A percentile compares a stretch with the other conserved stretches of the same genome.
Conservation (phyloP, 768 basidiomycete species). For the Crucibulum laeve region DNA sequence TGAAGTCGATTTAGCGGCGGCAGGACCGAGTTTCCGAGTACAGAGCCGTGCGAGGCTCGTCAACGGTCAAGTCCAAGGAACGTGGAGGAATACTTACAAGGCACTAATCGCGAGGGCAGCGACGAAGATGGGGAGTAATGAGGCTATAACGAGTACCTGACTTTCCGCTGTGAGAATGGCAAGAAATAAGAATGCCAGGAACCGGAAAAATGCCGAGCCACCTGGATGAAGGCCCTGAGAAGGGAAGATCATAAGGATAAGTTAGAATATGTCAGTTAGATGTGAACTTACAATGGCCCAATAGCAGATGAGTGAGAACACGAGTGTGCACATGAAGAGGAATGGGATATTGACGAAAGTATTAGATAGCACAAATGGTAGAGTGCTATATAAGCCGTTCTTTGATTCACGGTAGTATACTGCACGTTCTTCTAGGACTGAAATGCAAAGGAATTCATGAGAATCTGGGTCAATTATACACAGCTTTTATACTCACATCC, state of each 20-base stretch:
- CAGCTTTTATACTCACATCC: constrained; percentile 26
- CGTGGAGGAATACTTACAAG: constrained; percentile 26
- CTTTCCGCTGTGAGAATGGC: constrained; percentile 50
- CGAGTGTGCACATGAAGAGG: constrained; percentile 42
- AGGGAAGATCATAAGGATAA: background rate
- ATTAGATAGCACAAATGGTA: constrained; percentile 51
- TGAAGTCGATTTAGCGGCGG: too few species aligned
- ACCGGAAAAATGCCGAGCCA: constrained; percentile 46
- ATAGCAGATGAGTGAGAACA: constrained; percentile 48
- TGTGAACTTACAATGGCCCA: constrained; percentile 39
- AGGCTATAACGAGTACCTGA: constrained; percentile 45
- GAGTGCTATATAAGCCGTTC: constrained; percentile 53
- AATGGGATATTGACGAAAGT: constrained; percentile 51
- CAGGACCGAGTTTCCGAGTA: too few species aligned
- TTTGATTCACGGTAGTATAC: constrained; percentile 53
- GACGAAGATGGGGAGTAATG: constrained; percentile 53
- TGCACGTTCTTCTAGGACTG: constrained; percentile 53
- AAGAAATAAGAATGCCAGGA: constrained; percentile 49
- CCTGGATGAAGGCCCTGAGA: constrained; percentile 43
- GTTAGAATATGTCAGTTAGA: background rate
- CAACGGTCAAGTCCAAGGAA: too few species aligned
- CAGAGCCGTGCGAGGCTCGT: too few species aligned
- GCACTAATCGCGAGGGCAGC: constrained; percentile 52
- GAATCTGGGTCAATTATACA: background rate
- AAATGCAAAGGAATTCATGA: background rate